Conservation (phyloP, 2,329 filamentous ascomycete species). For the Colletotrichum plurivorum region DNA sequence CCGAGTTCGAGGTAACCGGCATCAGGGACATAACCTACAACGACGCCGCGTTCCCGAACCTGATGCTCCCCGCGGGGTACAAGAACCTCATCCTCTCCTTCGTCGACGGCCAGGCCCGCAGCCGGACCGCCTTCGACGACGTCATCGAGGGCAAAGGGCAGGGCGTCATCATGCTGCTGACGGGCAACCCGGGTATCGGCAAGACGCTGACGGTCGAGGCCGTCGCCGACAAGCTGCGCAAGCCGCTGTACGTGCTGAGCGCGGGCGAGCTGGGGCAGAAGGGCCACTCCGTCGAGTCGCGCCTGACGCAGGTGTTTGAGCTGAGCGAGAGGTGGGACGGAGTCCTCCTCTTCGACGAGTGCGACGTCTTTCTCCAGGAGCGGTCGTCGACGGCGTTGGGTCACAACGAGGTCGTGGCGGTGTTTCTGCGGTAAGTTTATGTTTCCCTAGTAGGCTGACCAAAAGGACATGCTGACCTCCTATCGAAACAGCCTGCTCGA, state of each 20-base stretch:
- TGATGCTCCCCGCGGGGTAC: slow-evolving; percentile 62
- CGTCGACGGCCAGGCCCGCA: slow-evolving; percentile 57
- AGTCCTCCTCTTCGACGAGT: slow-evolving; percentile 87
- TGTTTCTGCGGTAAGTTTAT: slow-evolving; percentile 52
- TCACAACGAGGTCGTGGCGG: slow-evolving; percentile 35
- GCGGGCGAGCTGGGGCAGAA: slow-evolving; percentile 21
- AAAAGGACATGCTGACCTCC: background rate
- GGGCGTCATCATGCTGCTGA: slow-evolving; percentile 15
- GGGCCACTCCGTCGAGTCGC: background rate
- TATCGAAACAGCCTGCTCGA: slow-evolving; percentile 44
- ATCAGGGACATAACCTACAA: slow-evolving; percentile 62
- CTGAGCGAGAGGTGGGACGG: slow-evolving; percentile 74
- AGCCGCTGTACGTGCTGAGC: slow-evolving; percentile 28
- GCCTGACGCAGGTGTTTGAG: slow-evolving; percentile 2
- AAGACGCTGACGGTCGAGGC: slow-evolving; percentile 42
- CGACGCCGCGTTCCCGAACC: slow-evolving; percentile 59
- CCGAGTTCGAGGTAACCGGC: slow-evolving; percentile 59
- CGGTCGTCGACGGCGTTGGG: slow-evolving; percentile 72
- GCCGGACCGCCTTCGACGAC: slow-evolving; percentile 61
- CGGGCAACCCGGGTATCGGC: slow-evolving; percentile 13
- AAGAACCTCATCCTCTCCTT: slow-evolving; percentile 66
- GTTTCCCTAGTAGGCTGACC: slow-evolving; percentile 44
- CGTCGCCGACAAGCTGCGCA: slow-evolving; percentile 28
- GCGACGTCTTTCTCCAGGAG: slow-evolving; percentile 82
- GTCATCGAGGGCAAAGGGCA: slow-evolving; percentile 21